Evolutionary conservation across 345 rosid genomes (phyloP).

Genomic region (Tarenaya hassleriana): DNA sequence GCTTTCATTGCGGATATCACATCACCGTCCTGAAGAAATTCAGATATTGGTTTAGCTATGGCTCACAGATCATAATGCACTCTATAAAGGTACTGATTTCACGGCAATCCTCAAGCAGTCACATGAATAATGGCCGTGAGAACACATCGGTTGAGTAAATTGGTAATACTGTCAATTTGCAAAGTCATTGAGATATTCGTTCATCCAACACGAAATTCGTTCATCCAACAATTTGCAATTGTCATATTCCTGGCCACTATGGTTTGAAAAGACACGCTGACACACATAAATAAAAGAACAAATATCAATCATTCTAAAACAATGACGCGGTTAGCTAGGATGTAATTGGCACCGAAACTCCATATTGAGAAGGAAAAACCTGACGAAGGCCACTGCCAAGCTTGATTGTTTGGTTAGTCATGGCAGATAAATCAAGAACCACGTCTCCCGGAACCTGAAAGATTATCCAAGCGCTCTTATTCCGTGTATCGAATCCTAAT

Average conservation of each 20-base stretch:
- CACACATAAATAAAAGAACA: not conserved
- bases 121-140: too few species aligned
- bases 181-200: too few species aligned
- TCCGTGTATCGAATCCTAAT: not conserved
- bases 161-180: too few species aligned
- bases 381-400: slow-evolving; percentile 87
- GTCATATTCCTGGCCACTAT: not conserved
- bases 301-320: not conserved
- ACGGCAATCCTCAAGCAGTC: too few species aligned
- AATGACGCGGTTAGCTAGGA: not conserved
- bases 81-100: too few species aligned
- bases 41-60: slow-evolving; percentile 13
- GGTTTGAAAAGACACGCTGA: not conserved
- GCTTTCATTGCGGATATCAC: slow-evolving; percentile 60
- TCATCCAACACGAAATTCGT: too few species aligned
- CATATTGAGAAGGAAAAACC: slow-evolving; percentile 35
- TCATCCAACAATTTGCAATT: too few species aligned
- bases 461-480: slow-evolving; percentile 2
- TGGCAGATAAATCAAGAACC: slow-evolving; percentile 61
- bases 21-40: slow-evolving; percentile 49
- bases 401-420: slow-evolving; percentile 74
- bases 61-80: not conserved
- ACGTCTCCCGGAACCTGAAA: slow-evolving; percentile 80
- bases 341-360: too few species aligned
- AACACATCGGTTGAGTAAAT: too few species aligned